These are phyloP conservation scores for Trypanosoma platydactyli DNA, from an alignment of 208 protist species.

Conservation along the genomic window DNA sequence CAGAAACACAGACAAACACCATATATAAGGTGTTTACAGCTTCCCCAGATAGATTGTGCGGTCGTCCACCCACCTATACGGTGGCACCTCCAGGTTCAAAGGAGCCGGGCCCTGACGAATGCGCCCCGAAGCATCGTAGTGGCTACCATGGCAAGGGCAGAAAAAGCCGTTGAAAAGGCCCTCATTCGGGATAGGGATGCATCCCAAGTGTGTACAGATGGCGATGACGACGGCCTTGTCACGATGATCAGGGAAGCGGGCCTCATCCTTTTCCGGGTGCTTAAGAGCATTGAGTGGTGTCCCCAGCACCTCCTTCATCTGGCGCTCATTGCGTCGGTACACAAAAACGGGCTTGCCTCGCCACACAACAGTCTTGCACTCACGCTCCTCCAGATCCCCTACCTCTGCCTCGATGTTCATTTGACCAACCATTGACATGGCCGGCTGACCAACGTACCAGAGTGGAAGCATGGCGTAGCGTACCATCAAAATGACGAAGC, in stretches of 20 bases:
- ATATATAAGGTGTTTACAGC: slow-evolving; percentile 40
- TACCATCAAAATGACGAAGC: slow-evolving; percentile 81
- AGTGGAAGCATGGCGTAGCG: slow-evolving; percentile 83
- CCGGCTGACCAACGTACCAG: slow-evolving; percentile 87
- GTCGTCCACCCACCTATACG: slow-evolving; percentile 95
- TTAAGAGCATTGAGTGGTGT: slow-evolving; percentile 89
- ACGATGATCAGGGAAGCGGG: slow-evolving; percentile 83
- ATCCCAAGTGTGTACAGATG: slow-evolving; percentile 99
- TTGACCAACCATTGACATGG: slow-evolving; percentile 93
- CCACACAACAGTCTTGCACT: slow-evolving; percentile 96
- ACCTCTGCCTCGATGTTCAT: slow-evolving; percentile 98
- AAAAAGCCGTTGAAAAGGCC: slow-evolving; percentile 98
- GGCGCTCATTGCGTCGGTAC: slow-evolving; percentile 92
- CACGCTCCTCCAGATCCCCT: slow-evolving; percentile 84
- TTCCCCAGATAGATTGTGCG: slow-evolving; percentile 95
- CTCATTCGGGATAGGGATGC: slow-evolving; percentile 96
- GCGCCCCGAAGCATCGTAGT: slow-evolving; percentile 98
- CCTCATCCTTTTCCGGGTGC: slow-evolving; percentile 95
- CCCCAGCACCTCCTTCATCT: slow-evolving; percentile 90
- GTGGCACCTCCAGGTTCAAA: slow-evolving; percentile 98
- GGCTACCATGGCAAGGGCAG: slow-evolving; percentile 99
- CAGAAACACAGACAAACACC: background rate
- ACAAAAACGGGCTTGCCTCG: slow-evolving; percentile 99
- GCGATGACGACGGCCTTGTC: slow-evolving; percentile 96
- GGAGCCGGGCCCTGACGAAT: slow-evolving; percentile 98